Percentiles rank a stretch among this genome's conserved stretches.
Evolutionary conservation across 148 eudicot species (phyloP).

Genomic region (Mesembryanthemum crystallinum): DNA sequence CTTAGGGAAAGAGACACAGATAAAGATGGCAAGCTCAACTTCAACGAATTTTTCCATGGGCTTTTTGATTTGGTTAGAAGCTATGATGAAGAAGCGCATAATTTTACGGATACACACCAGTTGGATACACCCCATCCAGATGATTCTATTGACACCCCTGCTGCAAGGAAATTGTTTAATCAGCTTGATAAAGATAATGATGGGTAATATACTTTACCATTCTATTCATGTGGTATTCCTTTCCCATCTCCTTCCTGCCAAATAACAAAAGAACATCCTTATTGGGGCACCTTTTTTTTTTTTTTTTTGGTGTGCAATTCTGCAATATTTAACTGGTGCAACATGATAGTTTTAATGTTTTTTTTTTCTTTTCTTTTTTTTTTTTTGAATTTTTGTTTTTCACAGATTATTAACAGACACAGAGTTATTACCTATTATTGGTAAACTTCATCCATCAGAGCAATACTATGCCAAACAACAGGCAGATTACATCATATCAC

Average conservation of each 20-base stretch:
- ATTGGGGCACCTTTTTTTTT: not conserved
- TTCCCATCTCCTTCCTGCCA: conserved; percentile 8
- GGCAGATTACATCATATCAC: conserved; percentile 83
- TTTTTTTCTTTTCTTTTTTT: too few relatives aligned
- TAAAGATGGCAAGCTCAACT: conserved; percentile 86
- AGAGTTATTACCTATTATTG: conserved; percentile 80
- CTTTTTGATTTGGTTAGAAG: conserved; percentile 82
- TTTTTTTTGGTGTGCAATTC: not conserved
- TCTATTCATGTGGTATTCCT: not conserved
- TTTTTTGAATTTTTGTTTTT: not conserved
- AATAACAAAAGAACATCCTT: not conserved
- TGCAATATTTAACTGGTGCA: not conserved
- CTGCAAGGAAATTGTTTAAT: conserved; percentile 72
- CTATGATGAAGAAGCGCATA: conserved; percentile 68
- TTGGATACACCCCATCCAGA: conserved; percentile 35
- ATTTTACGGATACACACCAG: conserved; percentile 29
- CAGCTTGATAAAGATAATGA: conserved; percentile 88
- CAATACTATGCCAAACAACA: conserved; percentile 91
- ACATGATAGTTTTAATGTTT: not conserved
- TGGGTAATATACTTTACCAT: conserved; percentile 42
- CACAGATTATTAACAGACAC: conserved; percentile 59
- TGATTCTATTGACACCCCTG: conserved; percentile 60
- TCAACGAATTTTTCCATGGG: conserved; percentile 91
- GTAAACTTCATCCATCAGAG: conserved; percentile 90
- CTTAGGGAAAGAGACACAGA: conserved; percentile 92